Evolutionary conservation across 78 protist genomes (phyloP), one percentile per base, ranked within the genome.

Genomic region (Chrysochromulina tobinii): DNA sequence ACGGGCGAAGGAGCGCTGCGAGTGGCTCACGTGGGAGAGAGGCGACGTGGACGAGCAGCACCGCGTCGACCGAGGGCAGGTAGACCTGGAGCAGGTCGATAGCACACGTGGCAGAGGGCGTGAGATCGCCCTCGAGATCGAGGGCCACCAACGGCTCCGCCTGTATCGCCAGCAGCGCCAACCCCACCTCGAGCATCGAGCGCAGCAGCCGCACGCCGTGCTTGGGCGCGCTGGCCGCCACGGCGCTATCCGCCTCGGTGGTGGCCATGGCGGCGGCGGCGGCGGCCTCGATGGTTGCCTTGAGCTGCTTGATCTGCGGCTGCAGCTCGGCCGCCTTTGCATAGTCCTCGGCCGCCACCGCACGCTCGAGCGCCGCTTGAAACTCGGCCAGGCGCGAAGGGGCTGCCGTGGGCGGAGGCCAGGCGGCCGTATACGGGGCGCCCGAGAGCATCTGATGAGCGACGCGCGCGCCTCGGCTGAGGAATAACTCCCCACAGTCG

Each of bases 171-270:
- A 51, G 79, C 27, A 27, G 38, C 18, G 27, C 79, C 53, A 69
- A n/a, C 79, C 2, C 3, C 54, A 69, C 8, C 51, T 69, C 79
- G 38, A 69, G 79, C 79, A 5, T 51, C 51, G 51, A 4, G 17
- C 3, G 4, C 51, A 69, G 38, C 79, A 69, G 79, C 79, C 79
- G 38, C 79, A 69, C 79, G 79, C 79, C 79, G 79, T 69, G 79
- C 79, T 69, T 69, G 15, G 79, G 79, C 79, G 79, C 79, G 18
- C 5, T 14, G 12, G 14, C 51, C 54, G 5, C 79, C 54, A 1
- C 17, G 23, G 38, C 54, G 7, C 6, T 12, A 2, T 69, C 79
- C 17, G 4, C 53, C 12, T 51, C 79, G 79, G 12, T 15, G 8
- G 12, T 2, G 2, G 50, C 51, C n/a, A 11, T 2, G 14, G 79